phyloP scores from a whole-genome alignment of 225 moss, liverwort and hornwort genomes.

The Ulota crispa region DNA sequence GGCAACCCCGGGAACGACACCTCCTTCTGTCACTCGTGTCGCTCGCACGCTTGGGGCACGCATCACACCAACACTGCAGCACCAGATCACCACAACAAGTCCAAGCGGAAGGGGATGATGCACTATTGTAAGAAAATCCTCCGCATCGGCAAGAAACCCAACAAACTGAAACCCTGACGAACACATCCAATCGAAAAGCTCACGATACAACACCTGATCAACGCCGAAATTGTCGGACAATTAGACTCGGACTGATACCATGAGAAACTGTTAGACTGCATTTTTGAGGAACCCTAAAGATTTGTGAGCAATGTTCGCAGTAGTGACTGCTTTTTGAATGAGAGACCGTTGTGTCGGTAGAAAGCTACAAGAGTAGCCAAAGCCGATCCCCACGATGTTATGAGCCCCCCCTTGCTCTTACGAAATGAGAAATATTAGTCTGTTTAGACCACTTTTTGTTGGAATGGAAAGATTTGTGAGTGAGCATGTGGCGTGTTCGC shows the following conservation, averaged over 20 bases:
- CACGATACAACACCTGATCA: neutral
- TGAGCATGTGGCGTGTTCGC: neutral
- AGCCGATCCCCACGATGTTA: neutral
- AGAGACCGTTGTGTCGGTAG: neutral
- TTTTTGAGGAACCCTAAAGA: neutral
- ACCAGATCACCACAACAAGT: conserved; percentile 26
- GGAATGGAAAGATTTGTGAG: neutral
- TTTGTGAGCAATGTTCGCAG: neutral
- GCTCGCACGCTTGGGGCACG: conserved; percentile 44
- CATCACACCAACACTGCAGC: conserved; percentile 12
- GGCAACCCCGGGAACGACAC: conserved; percentile 47
- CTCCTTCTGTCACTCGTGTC: conserved; percentile 55
- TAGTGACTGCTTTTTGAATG: neutral
- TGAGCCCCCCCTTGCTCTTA: no score
- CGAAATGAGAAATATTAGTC: neutral
- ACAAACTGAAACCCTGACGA: conserved; percentile 15
- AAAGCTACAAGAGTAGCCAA: neutral
- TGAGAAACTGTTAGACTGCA: neutral
- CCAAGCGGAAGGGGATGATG: conserved; percentile 59
- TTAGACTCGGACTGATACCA: neutral
- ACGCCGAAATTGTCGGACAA: neutral
- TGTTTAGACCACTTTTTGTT: neutral
- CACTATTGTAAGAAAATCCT: conserved; percentile 53
- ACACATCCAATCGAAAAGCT: neutral
- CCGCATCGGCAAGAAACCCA: conserved; percentile 51